A percentile compares a stretch with the other conserved stretches of the same genome.
These are phyloP conservation scores for Passiflora organensis DNA, from an alignment of 345 rosid genomes.

Conservation along the genomic window DNA sequence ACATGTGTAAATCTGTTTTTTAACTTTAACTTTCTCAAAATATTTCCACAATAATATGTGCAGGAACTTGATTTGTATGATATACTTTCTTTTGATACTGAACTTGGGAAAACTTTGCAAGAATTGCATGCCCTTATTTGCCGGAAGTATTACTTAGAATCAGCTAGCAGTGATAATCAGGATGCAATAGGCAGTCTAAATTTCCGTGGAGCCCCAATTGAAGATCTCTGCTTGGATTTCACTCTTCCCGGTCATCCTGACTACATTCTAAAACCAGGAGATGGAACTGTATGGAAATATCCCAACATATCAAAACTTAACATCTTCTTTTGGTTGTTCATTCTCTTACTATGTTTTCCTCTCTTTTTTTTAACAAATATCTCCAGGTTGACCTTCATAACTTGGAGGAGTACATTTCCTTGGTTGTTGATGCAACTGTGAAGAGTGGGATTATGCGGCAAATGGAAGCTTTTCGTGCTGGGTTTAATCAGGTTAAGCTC, in stretches of 20 bases:
- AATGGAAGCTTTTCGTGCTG: slow-evolving; percentile 87
- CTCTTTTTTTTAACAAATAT: neutral
- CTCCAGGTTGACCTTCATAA: slow-evolving; percentile 70
- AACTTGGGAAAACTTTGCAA: slow-evolving; percentile 82
- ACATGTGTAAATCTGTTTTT: neutral
- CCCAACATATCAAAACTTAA: neutral
- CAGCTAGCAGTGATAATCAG: slow-evolving; percentile 30
- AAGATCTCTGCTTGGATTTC: slow-evolving; percentile 89
- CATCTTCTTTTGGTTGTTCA: neutral
- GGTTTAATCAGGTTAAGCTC: slow-evolving; percentile 83
- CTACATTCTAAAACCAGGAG: slow-evolving; percentile 70
- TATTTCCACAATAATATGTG: slow-evolving; percentile 3
- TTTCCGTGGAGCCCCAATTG: slow-evolving; percentile 61
- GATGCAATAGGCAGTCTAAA: slow-evolving; percentile 37
- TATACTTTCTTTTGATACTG: slow-evolving; percentile 69
- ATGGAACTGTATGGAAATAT: slow-evolving; percentile 53
- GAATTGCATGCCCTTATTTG: slow-evolving; percentile 71
- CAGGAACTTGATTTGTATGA: slow-evolving; percentile 99
- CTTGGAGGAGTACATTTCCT: slow-evolving; percentile 79
- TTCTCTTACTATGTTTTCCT: neutral
- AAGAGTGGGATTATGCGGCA: slow-evolving; percentile 75
- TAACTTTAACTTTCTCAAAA: neutral
- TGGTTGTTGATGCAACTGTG: slow-evolving; percentile 90
- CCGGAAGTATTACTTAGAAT: slow-evolving; percentile 69
- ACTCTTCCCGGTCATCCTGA: slow-evolving; percentile 96